phyloP scores from a whole-genome alignment of 768 basidiomycete species.

The Ephemerocybe angulata region DNA sequence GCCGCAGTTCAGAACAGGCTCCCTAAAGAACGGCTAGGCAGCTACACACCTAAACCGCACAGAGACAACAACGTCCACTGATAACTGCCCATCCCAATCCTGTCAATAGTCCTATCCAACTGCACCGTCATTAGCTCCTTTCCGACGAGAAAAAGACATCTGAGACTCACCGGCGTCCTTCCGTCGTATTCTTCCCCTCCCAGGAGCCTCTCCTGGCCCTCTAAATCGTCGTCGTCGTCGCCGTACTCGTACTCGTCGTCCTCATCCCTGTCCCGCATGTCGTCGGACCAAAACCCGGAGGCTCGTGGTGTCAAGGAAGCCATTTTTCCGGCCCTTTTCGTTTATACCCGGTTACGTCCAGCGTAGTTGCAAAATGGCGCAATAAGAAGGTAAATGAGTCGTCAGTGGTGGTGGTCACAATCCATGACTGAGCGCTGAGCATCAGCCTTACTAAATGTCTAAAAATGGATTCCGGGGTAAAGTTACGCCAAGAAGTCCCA shows the following conservation, averaged over 20 bases:
- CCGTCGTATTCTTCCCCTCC: conserved; percentile 33
- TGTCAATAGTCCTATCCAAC: conserved; percentile 84
- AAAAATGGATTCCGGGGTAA: no score
- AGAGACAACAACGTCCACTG: conserved; percentile 80
- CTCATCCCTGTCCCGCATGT: background rate
- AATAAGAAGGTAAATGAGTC: no score
- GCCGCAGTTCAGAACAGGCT: conserved; percentile 1
- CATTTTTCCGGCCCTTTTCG: no score
- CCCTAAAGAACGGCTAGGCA: background rate
- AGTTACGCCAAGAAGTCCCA: no score
- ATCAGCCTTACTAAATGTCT: no score
- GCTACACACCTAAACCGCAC: conserved; percentile 79
- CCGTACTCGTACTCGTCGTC: conserved; percentile 1
- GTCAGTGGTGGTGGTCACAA: no score
- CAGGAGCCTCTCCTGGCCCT: conserved; percentile 32
- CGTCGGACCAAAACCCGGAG: conserved; percentile 9
- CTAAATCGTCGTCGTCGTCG: conserved; percentile 33
- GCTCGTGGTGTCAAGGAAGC: conserved; percentile 11
- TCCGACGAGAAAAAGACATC: background rate
- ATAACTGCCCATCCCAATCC: conserved; percentile 89
- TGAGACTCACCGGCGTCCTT: conserved; percentile 43
- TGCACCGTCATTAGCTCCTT: conserved; percentile 13
- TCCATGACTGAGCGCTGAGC: no score
- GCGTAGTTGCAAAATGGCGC: no score
- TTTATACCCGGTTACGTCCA: no score